Evolutionary conservation across 164 flowering plant species (phyloP).

Genomic region (Berberis thunbergii): DNA sequence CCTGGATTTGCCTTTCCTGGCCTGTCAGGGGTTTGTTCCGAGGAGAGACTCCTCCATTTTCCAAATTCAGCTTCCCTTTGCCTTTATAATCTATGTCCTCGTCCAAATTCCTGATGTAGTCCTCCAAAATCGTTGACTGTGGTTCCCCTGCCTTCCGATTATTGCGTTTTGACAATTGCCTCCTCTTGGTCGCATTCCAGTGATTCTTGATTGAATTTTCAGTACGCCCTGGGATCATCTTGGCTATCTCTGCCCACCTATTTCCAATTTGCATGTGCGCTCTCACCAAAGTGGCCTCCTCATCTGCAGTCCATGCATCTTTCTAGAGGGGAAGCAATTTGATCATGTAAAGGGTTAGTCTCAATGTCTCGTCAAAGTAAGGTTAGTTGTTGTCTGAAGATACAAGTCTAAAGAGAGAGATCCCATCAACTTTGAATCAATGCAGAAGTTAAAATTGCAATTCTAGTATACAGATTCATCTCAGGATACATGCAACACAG

Average conservation of each 20-base stretch:
- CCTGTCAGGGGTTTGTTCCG: too few species aligned
- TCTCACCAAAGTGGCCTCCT: not conserved
- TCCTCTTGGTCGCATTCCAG: not conserved
- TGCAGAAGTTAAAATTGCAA: not conserved
- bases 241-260: not conserved
- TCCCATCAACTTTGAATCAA: not conserved
- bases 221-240: not conserved
- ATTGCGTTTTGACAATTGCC: not conserved
- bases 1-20: too few species aligned
- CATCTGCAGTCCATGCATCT: not conserved
- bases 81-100: too few species aligned
- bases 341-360: not conserved
- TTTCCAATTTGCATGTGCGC: not conserved
- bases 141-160: too few species aligned
- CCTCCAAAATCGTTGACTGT: too few species aligned
- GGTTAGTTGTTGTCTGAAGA: not conserved
- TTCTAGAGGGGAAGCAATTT: not conserved
- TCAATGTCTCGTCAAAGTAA: not conserved
- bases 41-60: too few species aligned
- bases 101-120: too few species aligned
- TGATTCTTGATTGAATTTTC: not conserved
- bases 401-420: not conserved
- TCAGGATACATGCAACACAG: not conserved
- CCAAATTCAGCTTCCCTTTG: too few species aligned
- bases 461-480: not conserved